Percentiles rank a stretch among this genome's conserved stretches.
Conservation (phyloP, 306 rosid genomes). For the Cajanus cajan region DNA sequence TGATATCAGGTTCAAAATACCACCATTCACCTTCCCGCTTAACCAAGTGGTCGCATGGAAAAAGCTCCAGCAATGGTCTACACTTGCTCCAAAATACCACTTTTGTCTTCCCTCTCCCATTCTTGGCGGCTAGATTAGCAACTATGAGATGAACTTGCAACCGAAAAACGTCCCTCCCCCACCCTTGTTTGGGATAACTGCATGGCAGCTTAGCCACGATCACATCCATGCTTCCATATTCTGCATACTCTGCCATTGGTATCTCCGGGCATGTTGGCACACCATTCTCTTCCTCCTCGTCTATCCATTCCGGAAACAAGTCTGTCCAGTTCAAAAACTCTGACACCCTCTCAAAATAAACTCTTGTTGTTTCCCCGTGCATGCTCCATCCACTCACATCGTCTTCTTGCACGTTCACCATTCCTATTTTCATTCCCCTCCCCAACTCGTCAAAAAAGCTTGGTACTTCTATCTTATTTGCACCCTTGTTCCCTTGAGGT, state of each 20-base stretch:
- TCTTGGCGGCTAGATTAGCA: conserved; percentile 61
- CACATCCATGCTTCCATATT: conserved; percentile 49
- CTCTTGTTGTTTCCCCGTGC: conserved; percentile 21
- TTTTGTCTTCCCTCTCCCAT: conserved; percentile 44
- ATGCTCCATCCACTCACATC: conserved; percentile 49
- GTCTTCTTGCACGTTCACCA: conserved; percentile 62
- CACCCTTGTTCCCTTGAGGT: conserved; percentile 22
- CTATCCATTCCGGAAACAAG: conserved; percentile 84
- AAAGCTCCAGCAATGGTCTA: conserved; percentile 77
- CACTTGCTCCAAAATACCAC: conserved; percentile 70
- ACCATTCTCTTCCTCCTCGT: conserved; percentile 76
- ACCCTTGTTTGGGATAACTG: conserved; percentile 51
- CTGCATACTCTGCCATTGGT: conserved; percentile 61
- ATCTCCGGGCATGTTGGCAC: conserved; percentile 74
- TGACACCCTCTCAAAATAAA: conserved; percentile 56
- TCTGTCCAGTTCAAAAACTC: conserved; percentile 68
- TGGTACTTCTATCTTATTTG: conserved; percentile 51
- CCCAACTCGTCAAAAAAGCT: conserved; percentile 44
- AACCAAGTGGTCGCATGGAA: conserved; percentile 62
- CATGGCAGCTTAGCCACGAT: conserved; percentile 76
- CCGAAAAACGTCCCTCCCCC: conserved; percentile 65
- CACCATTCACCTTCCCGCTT: conserved; percentile 68
- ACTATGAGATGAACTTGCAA: conserved; percentile 69
- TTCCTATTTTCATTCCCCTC: conserved; percentile 62
- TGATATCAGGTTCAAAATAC: conserved; percentile 52